Evolutionary conservation across 179 eudicot genomes (phyloP).

Genomic region (Amaranthus tricolor): DNA sequence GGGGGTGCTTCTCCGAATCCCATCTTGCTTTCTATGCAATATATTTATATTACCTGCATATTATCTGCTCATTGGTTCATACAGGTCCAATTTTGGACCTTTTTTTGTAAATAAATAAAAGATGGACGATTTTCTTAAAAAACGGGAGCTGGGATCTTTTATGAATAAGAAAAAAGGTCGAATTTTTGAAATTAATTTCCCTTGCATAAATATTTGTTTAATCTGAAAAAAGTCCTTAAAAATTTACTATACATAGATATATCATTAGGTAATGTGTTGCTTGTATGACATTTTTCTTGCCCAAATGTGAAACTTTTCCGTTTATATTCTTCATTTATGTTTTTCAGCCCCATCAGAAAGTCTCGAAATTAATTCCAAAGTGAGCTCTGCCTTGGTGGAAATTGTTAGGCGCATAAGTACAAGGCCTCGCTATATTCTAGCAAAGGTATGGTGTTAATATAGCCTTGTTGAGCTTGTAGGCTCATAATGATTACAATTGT

Average conservation of each 20-base stretch:
- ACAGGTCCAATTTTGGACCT: no score
- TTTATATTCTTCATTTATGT: background rate
- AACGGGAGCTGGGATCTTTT: no score
- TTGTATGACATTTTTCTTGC: background rate
- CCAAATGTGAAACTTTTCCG: conserved; percentile 6
- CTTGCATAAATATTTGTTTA: background rate
- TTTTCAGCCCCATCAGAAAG: conserved; percentile 85
- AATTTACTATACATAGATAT: background rate
- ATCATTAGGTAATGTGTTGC: background rate
- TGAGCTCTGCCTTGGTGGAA: conserved; percentile 98
- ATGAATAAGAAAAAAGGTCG: no score
- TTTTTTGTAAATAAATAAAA: no score
- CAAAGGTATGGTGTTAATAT: conserved; percentile 61
- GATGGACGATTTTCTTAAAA: no score
- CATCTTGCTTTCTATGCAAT: no score
- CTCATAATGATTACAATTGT: background rate
- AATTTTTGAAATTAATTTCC: background rate
- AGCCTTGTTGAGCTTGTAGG: conserved; percentile 2
- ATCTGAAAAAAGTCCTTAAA: background rate
- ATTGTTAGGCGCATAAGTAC: conserved; percentile 73
- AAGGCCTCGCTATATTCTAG: conserved; percentile 91
- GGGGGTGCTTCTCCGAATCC: background rate
- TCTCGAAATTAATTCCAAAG: conserved; percentile 88
- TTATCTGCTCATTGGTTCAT: no score
- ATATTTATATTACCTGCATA: background rate